These are phyloP conservation scores for Escallonia herrerae DNA, from an alignment of 129 eudicot species.

Conservation along the genomic window DNA sequence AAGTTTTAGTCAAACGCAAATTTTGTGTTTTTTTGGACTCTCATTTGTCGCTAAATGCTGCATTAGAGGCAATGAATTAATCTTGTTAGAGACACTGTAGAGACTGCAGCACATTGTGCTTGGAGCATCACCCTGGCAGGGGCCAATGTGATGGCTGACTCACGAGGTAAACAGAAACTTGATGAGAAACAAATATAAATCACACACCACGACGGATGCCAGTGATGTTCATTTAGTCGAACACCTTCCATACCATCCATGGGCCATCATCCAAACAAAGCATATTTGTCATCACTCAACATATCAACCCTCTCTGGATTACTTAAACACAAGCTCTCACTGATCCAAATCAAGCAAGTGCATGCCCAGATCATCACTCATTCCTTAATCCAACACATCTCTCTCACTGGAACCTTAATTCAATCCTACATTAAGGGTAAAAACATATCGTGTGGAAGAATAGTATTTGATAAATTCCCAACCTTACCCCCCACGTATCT, in stretches of 20 bases:
- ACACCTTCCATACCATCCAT: constrained; percentile 17
- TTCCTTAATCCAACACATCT: constrained; percentile 16
- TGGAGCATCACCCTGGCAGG: background rate
- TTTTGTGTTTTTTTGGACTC: too few species aligned
- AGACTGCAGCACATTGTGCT: background rate
- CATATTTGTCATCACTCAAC: constrained; percentile 2
- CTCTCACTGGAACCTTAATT: constrained; percentile 28
- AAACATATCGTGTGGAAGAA: constrained; percentile 17
- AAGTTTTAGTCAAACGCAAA: too few species aligned
- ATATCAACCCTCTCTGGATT: constrained; percentile 2
- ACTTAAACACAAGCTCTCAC: constrained; percentile 19
- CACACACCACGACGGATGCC: background rate
- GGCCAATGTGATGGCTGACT: background rate
- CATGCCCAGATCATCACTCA: constrained; percentile 26
- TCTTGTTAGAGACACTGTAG: background rate
- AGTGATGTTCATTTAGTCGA: constrained; percentile 22
- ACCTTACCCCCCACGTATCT: constrained; percentile 22
- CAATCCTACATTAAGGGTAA: constrained; percentile 24
- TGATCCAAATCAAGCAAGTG: constrained; percentile 26
- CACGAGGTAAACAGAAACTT: background rate
- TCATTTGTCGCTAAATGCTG: background rate
- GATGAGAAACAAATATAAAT: background rate
- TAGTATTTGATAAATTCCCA: constrained; percentile 25
- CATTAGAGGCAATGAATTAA: background rate
- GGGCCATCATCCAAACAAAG: constrained; percentile 21